A percentile compares a stretch with the other conserved stretches of the same genome.
Evolutionary conservation across 2,329 filamentous ascomycete species (phyloP).

Genomic region (Sporothrix sp.): DNA sequence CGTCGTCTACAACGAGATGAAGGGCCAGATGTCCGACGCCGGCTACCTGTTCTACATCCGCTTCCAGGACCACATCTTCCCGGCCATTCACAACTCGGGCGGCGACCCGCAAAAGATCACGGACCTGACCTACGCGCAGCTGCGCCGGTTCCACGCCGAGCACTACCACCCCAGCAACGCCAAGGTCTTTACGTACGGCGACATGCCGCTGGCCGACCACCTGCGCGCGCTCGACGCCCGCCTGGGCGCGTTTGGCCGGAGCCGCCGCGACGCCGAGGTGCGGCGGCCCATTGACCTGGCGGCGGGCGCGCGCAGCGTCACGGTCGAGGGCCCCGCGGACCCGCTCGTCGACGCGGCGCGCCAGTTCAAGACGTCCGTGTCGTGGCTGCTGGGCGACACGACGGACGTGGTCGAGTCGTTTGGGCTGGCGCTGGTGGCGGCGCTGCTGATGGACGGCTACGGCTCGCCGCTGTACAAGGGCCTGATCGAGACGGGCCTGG

Average conservation of each 20-base stretch:
- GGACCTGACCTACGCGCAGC: slow-evolving; percentile 81
- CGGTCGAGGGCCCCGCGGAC: slow-evolving; percentile 71
- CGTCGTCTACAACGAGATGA: slow-evolving; percentile 99
- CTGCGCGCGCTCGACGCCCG: slow-evolving; percentile 67
- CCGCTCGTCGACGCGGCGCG: slow-evolving; percentile 75
- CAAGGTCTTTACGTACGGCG: slow-evolving; percentile 90
- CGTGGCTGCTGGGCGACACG: slow-evolving; percentile 82
- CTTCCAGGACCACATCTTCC: slow-evolving; percentile 91
- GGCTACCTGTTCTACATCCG: slow-evolving; percentile 93
- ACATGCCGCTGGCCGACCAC: slow-evolving; percentile 78
- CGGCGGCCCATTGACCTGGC: slow-evolving; percentile 65
- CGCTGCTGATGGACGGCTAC: slow-evolving; percentile 84
- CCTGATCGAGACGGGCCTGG: slow-evolving; percentile 79
- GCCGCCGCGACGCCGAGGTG: slow-evolving; percentile 56
- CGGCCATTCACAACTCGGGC: slow-evolving; percentile 90
- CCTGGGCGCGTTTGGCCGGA: slow-evolving; percentile 62
- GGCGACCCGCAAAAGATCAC: slow-evolving; percentile 96
- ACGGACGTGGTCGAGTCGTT: slow-evolving; percentile 81
- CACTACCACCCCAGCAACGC: slow-evolving; percentile 98
- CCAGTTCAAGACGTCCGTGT: slow-evolving; percentile 88
- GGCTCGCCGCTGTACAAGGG: slow-evolving; percentile 86
- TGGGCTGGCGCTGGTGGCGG: slow-evolving; percentile 70
- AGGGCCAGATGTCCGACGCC: slow-evolving; percentile 96
- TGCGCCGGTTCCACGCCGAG: slow-evolving; percentile 77
- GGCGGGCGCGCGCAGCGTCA: slow-evolving; percentile 42